These are phyloP conservation scores for Malassezia brasiliensis DNA, from an alignment of 1,284 basidiomycete species.

Conservation along the genomic window DNA sequence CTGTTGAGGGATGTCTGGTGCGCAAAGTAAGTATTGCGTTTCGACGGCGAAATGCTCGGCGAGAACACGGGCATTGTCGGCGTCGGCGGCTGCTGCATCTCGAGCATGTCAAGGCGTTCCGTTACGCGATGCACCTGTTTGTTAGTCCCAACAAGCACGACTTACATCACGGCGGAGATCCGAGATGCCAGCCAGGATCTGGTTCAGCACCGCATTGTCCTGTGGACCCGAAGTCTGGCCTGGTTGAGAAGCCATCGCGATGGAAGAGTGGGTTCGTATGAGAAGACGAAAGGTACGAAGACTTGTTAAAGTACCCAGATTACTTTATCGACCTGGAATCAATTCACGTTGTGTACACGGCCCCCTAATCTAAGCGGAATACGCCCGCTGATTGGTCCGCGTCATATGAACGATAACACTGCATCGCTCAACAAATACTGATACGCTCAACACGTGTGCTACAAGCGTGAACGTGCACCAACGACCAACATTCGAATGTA, in stretches of 20 bases:
- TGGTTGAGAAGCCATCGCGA: not conserved
- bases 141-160: not conserved
- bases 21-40: slow-evolving; percentile 17
- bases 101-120: slow-evolving; percentile 17
- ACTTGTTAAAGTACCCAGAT: not conserved
- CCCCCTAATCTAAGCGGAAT: not conserved
- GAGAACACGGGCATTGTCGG: slow-evolving; percentile 13
- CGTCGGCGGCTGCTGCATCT: slow-evolving; percentile 1
- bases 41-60: slow-evolving; percentile 25
- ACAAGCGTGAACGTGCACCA: no score
- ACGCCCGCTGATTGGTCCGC: not conserved
- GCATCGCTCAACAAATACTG: no score
- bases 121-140: slow-evolving; percentile 1
- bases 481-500: no score
- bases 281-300: not conserved
- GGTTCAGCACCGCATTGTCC: slow-evolving; percentile 21
- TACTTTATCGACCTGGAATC: not conserved
- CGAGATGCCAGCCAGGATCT: slow-evolving; percentile 36
- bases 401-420: no score
- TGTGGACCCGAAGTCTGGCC: not conserved
- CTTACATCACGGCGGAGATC: slow-evolving; percentile 40
- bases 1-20: slow-evolving; percentile 21
- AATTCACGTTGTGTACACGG: not conserved
- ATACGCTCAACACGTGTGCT: no score
- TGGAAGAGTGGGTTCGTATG: not conserved